These are phyloP conservation scores for Vitis rotundifolia DNA, from an alignment of 164 flowering plant species.

Conservation along the genomic window DNA sequence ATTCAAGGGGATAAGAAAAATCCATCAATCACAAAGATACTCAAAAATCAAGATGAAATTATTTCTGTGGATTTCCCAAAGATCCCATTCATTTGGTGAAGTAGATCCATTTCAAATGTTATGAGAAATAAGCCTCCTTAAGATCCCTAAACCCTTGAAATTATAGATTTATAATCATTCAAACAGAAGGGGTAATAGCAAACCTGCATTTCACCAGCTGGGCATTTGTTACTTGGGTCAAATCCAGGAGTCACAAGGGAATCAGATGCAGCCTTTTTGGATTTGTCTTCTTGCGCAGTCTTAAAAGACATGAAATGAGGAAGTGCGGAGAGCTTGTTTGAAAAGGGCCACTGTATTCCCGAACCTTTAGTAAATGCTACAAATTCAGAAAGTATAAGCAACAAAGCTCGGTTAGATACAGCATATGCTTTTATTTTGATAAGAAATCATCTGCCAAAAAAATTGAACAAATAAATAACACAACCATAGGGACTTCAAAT, in stretches of 20 bases:
- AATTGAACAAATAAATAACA: too few relatives aligned
- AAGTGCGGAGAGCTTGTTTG: slow-evolving; percentile 47
- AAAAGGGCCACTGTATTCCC: slow-evolving; percentile 49
- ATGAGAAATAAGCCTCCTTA: too few relatives aligned
- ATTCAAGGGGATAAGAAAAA: too few relatives aligned
- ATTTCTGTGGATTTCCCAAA: too few relatives aligned
- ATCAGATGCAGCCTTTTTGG: slow-evolving; percentile 35
- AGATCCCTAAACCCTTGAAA: background rate
- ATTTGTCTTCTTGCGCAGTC: slow-evolving; percentile 44
- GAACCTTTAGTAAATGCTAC: slow-evolving; percentile 38
- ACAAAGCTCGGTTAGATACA: background rate
- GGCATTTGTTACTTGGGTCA: slow-evolving; percentile 25
- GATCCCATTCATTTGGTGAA: too few relatives aligned
- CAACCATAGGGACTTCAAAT: background rate
- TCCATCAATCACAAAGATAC: too few relatives aligned
- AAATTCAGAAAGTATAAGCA: slow-evolving; percentile 5
- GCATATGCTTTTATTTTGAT: background rate
- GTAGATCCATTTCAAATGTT: too few relatives aligned
- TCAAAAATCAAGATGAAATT: too few relatives aligned
- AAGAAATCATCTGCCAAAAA: background rate
- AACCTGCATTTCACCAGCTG: slow-evolving; percentile 43
- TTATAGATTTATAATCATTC: background rate
- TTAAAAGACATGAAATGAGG: slow-evolving; percentile 50
- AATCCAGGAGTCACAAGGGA: slow-evolving; percentile 32
- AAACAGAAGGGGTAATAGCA: background rate